These are phyloP conservation scores for Peltaster fructicola DNA, from an alignment of 2,329 filamentous ascomycete genomes.

Conservation along the genomic window DNA sequence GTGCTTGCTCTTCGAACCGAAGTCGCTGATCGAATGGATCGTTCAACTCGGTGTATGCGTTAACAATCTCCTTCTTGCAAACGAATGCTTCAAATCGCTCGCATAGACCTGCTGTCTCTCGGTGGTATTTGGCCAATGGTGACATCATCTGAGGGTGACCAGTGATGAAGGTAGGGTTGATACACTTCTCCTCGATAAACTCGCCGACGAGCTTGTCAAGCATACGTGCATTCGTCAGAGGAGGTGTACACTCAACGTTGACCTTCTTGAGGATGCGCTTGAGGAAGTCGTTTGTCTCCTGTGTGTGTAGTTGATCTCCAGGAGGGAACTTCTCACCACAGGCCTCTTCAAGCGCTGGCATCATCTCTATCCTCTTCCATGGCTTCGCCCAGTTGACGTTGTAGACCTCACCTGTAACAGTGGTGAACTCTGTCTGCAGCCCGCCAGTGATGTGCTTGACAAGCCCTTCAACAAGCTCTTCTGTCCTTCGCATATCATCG, in stretches of 20 bases:
- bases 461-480: slow-evolving; percentile 77
- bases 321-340: slow-evolving; percentile 89
- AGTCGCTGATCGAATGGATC: slow-evolving; percentile 88
- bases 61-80: slow-evolving; percentile 91
- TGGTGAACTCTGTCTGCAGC: slow-evolving; percentile 48
- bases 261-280: slow-evolving; percentile 70
- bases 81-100: slow-evolving; percentile 98
- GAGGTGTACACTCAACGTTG: slow-evolving; percentile 75
- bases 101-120: slow-evolving; percentile 62
- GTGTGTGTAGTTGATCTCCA: slow-evolving; percentile 72
- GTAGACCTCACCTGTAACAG: slow-evolving; percentile 68
- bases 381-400: slow-evolving; percentile 92
- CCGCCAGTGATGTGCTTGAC: slow-evolving; percentile 73
- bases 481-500: slow-evolving; percentile 78
- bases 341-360: slow-evolving; percentile 74
- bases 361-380: slow-evolving; percentile 92
- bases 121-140: slow-evolving; percentile 89
- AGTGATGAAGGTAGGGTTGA: slow-evolving; percentile 83
- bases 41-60: slow-evolving; percentile 96
- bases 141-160: slow-evolving; percentile 78
- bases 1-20: slow-evolving; percentile 85
- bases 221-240: slow-evolving; percentile 87
- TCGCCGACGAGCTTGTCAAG: slow-evolving; percentile 82
- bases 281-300: slow-evolving; percentile 79
- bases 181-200: slow-evolving; percentile 83